Evolutionary conservation across 495 filamentous ascomycete genomes (phyloP), one percentile per base, ranked within the genome.

Genomic region (Penicillium parvum): DNA sequence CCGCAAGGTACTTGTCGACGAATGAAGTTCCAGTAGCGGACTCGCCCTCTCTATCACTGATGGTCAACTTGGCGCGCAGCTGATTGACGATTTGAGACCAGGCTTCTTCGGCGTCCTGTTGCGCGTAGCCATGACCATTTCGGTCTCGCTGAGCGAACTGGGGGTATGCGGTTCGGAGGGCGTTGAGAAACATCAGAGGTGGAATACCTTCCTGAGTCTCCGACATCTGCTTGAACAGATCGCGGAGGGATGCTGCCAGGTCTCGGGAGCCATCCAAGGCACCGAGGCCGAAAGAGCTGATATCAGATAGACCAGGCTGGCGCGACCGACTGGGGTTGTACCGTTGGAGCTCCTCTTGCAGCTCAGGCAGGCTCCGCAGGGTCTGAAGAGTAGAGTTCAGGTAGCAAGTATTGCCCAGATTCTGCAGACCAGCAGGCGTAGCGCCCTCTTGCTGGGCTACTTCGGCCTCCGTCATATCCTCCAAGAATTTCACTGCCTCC

Each of bases 401-500:
- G 61, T 98, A 98, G 72, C 92, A 98, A 1, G 92, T 97, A 59
- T 98, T 98, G 17, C 92, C 92, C 46, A 96, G 71, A 53, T 98
- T 98, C 60, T 89, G 79, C 47, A 98, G 63, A 21, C 92, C 92
- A 43, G 92, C 87, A 9, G 92, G 92, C 34, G 72, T 88, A 30
- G 91, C 92, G 29, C 88, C 90, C 34, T 81, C 84, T 49, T 81
- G 75, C 57, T 78, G 82, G 16, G 92, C 94, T 20, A 81, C 79
- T 60, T 98, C 90, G 16, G 90, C 90, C 57, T 92, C 92, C 4
- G 90, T 95, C 92, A 98, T 96, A 60, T 98, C 92, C 63, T 98
- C 92, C 50, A 95, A 61, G 53, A 98, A 98, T 64, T 83, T 89
- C 57, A 89, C 75, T 46, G 75, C 74, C 63, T 96, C 86, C 51